These are phyloP conservation scores for Bipolaris bicolor DNA, from an alignment of 2,329 filamentous ascomycete genomes.

Conservation along the genomic window DNA sequence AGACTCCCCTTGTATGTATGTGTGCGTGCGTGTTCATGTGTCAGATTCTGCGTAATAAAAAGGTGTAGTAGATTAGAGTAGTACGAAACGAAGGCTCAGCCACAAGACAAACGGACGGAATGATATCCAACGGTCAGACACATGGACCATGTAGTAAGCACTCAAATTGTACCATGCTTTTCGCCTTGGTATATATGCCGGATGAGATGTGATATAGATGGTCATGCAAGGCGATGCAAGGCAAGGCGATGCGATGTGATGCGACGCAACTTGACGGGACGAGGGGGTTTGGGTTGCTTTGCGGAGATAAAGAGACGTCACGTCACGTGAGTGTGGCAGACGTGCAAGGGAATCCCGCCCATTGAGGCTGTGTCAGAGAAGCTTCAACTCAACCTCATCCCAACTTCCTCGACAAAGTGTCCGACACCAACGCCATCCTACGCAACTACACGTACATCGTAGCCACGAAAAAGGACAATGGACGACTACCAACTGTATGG, in stretches of 20 bases:
- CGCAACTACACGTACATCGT: background rate
- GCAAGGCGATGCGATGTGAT: background rate
- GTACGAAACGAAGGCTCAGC: too few species aligned
- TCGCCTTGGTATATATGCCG: background rate
- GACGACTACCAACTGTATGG: background rate
- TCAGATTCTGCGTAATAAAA: too few species aligned
- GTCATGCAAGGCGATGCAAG: background rate
- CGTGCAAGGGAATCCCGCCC: background rate
- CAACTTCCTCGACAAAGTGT: background rate
- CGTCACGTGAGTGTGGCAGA: background rate
- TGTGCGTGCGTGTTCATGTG: too few species aligned
- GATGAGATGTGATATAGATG: too few species aligned
- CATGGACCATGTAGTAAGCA: background rate
- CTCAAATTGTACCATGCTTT: background rate
- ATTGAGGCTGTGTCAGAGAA: background rate
- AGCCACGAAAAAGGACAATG: background rate
- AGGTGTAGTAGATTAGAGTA: too few species aligned
- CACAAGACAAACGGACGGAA: too few species aligned
- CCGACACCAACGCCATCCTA: background rate
- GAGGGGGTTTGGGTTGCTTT: background rate
- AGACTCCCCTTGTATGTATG: too few species aligned
- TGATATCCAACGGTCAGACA: background rate
- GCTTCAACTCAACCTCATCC: slow-evolving; percentile 1
- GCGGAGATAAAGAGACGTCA: background rate
- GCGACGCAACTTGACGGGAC: background rate